Evolutionary conservation across 352 stramenopile species (phyloP).

Genomic region (Pythium dissotocum): DNA sequence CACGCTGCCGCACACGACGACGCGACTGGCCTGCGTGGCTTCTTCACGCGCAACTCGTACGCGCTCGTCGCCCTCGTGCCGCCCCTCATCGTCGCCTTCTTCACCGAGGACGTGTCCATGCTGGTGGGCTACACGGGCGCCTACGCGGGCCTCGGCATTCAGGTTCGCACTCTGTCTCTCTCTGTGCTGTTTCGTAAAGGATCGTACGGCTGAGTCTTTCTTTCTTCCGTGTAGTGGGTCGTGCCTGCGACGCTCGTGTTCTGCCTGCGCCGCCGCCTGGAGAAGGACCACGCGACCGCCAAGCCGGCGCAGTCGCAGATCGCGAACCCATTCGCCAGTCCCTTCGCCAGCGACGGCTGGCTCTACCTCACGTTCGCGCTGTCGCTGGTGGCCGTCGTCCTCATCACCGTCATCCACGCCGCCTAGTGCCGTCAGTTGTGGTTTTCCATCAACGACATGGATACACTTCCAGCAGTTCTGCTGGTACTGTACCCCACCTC

Average conservation of each 20-base stretch:
- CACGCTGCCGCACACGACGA: conserved; percentile 18
- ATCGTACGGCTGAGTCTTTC: background rate
- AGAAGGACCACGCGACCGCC: conserved; percentile 24
- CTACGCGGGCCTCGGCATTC: conserved; percentile 85
- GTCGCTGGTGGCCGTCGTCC: conserved; percentile 52
- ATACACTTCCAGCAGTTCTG: conserved; percentile 6
- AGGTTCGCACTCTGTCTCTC: conserved; percentile 38
- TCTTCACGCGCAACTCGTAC: conserved; percentile 63
- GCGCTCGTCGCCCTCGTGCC: conserved; percentile 73
- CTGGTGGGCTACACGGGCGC: conserved; percentile 85
- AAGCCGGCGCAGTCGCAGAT: conserved; percentile 16
- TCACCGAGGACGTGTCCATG: conserved; percentile 89
- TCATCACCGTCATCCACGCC: conserved; percentile 76
- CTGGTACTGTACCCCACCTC: background rate
- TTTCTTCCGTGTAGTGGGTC: conserved; percentile 61
- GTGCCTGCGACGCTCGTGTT: conserved; percentile 79
- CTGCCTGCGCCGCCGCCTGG: conserved; percentile 63
- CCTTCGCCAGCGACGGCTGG: conserved; percentile 65
- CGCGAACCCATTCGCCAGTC: conserved; percentile 75
- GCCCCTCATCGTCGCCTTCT: conserved; percentile 81
- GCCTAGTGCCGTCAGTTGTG: conserved; percentile 33
- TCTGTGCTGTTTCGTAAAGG: background rate
- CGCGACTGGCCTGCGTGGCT: conserved; percentile 33
- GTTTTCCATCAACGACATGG: conserved; percentile 6
- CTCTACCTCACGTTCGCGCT: conserved; percentile 69